A percentile compares a stretch with the other conserved stretches of the same genome.
Evolutionary conservation across 1,284 basidiomycete species (phyloP).

Genomic region (Exobasidium rhododendri): DNA sequence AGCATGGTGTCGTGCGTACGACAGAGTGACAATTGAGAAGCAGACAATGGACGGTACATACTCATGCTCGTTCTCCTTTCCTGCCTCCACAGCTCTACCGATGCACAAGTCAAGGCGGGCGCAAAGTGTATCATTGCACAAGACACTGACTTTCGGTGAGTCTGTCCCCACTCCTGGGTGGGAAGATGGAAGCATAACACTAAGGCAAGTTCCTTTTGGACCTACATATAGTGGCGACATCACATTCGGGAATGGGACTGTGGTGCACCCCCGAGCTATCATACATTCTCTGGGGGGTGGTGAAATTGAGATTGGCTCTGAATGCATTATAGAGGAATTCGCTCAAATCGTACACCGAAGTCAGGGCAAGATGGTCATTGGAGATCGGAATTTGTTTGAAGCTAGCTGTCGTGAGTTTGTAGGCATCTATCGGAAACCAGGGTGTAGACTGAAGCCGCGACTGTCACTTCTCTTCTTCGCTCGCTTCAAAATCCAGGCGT

Average conservation of each 20-base stretch:
- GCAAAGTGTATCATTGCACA: background rate
- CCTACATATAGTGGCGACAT: constrained; percentile 35
- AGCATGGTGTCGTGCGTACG: too few species aligned
- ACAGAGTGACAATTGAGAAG: too few species aligned
- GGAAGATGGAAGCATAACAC: too few species aligned
- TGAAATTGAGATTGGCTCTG: constrained; percentile 78
- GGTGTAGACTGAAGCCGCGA: too few species aligned
- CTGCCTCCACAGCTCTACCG: background rate
- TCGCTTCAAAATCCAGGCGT: constrained; percentile 62
- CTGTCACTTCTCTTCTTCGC: constrained; percentile 19
- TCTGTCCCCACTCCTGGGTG: too few species aligned
- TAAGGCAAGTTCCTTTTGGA: too few species aligned
- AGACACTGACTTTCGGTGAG: background rate
- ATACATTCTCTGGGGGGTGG: constrained; percentile 73
- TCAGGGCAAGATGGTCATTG: constrained; percentile 74
- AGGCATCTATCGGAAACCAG: too few species aligned
- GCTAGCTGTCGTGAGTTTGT: constrained; percentile 79
- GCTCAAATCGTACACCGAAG: constrained; percentile 4
- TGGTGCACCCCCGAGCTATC: constrained; percentile 89
- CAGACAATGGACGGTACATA: too few species aligned
- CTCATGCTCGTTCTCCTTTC: too few species aligned
- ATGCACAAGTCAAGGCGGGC: background rate
- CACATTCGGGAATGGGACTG: constrained; percentile 58
- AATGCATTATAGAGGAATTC: constrained; percentile 87
- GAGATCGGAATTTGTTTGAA: constrained; percentile 87